phyloP scores from a whole-genome alignment of 805 yeast genomes.

The Candida insectorum region DNA sequence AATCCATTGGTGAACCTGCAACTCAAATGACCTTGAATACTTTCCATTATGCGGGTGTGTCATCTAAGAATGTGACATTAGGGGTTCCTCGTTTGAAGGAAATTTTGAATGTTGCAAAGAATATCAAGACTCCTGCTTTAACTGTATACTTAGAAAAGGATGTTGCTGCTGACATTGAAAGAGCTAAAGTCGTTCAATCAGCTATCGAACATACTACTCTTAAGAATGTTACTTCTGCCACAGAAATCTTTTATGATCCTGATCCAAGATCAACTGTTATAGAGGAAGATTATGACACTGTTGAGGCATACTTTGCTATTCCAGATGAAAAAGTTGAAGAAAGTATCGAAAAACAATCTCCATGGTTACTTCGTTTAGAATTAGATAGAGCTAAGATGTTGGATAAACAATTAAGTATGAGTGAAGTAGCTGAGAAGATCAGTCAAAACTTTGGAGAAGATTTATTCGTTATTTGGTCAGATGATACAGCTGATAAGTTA shows the following conservation, averaged over 20 bases:
- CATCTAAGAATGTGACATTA: constrained; percentile 90
- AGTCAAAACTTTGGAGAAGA: constrained; percentile 92
- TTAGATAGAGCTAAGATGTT: constrained; percentile 98
- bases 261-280: constrained; percentile 97
- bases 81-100: constrained; percentile 98
- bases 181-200: constrained; percentile 92
- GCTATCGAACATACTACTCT: constrained; percentile 96
- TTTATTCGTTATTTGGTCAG: constrained; percentile 97
- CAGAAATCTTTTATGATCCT: constrained; percentile 97
- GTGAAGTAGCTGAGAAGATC: constrained; percentile 95
- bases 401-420: constrained; percentile 96
- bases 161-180: constrained; percentile 83
- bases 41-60: constrained; percentile 97
- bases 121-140: constrained; percentile 98
- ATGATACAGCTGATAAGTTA: constrained; percentile 96
- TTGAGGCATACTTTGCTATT: constrained; percentile 93
- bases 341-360: constrained; percentile 90
- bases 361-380: constrained; percentile 96
- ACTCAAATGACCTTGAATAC: constrained; percentile 97
- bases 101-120: constrained; percentile 96
- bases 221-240: constrained; percentile 92
- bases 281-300: constrained; percentile 95
- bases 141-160: constrained; percentile 87
- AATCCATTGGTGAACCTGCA: constrained; percentile 97
- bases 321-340: constrained; percentile 98